Evolutionary conservation across 2,329 filamentous ascomycete genomes (phyloP).

Genomic region (Penicillium sp.): DNA sequence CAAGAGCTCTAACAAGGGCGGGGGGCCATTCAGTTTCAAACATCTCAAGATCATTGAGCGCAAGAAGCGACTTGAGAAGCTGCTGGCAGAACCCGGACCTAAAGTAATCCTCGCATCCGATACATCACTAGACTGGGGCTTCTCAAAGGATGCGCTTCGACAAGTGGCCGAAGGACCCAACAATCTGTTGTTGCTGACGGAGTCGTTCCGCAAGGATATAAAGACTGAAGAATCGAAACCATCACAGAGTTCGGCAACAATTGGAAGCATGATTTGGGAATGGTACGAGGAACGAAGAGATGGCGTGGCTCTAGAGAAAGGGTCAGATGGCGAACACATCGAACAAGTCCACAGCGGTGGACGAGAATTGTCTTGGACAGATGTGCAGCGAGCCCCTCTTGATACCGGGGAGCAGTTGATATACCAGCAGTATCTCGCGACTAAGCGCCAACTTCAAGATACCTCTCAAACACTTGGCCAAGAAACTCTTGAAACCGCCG

Average conservation of each 20-base stretch:
- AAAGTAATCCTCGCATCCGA: constrained; percentile 88
- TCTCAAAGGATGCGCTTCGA: constrained; percentile 76
- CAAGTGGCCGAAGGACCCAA: constrained; percentile 70
- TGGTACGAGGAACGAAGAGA: constrained; percentile 71
- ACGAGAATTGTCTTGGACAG: constrained; percentile 58
- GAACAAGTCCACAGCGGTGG: constrained; percentile 67
- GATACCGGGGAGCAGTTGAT: constrained; percentile 72
- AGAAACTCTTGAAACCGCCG: constrained; percentile 69
- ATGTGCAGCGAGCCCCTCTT: constrained; percentile 63
- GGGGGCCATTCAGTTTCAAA: constrained; percentile 84
- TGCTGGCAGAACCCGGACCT: constrained; percentile 56
- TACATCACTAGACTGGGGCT: constrained; percentile 88
- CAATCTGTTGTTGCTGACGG: constrained; percentile 85
- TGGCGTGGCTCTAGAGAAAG: constrained; percentile 59
- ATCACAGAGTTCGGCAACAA: constrained; percentile 49
- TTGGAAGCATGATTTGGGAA: constrained; percentile 75
- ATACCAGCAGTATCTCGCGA: constrained; percentile 91
- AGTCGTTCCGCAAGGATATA: constrained; percentile 51
- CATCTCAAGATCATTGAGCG: constrained; percentile 80
- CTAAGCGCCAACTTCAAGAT: constrained; percentile 80
- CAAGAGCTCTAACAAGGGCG: constrained; percentile 43
- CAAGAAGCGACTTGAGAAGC: constrained; percentile 72
- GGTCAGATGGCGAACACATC: constrained; percentile 56
- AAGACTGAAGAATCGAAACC: constrained; percentile 21
- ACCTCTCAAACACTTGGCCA: constrained; percentile 70